Percentiles rank a stretch among this genome's conserved stretches.
Conservation (phyloP, 1,139 yeast genomes). For the Torulaspora pretoriensis region DNA sequence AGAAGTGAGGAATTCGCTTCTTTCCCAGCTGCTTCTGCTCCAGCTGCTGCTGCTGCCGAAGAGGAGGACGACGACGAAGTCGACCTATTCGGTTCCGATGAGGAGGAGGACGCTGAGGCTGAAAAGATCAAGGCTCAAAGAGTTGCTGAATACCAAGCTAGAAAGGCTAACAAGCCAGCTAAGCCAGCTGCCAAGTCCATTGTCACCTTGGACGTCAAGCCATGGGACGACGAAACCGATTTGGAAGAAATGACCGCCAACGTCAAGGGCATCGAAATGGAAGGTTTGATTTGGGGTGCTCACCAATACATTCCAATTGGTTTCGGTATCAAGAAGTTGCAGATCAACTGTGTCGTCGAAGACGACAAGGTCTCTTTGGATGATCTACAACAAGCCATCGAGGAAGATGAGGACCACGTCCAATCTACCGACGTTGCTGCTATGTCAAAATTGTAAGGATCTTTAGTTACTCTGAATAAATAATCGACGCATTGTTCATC, state of each 20-base stretch:
- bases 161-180: slow-evolving; percentile 96
- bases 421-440: slow-evolving; percentile 98
- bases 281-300: slow-evolving; percentile 99
- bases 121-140: slow-evolving; percentile 96
- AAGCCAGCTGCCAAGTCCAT: slow-evolving; percentile 98
- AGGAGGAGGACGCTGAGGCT: slow-evolving; percentile 92
- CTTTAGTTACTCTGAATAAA: slow-evolving; percentile 3
- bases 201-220: slow-evolving; percentile 95
- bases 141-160: slow-evolving; percentile 95
- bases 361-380: slow-evolving; percentile 93
- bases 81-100: slow-evolving; percentile 89
- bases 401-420: slow-evolving; percentile 98
- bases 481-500: slow-evolving; percentile 6
- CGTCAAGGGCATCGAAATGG: slow-evolving; percentile 79
- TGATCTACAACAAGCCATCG: slow-evolving; percentile 78
- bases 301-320: slow-evolving; percentile 95
- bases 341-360: slow-evolving; percentile 96
- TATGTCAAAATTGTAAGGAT: slow-evolving; percentile 85
- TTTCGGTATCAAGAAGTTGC: slow-evolving; percentile 99
- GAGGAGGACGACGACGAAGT: slow-evolving; percentile 84
- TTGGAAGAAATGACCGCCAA: slow-evolving; percentile 80
- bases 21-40: slow-evolving; percentile 77
- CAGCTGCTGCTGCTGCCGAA: slow-evolving; percentile 55
- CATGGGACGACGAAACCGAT: slow-evolving; percentile 99
- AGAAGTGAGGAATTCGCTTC: slow-evolving; percentile 77